phyloP scores from a whole-genome alignment of 2,329 filamentous ascomycete species.

The Arthroderma uncinatum region DNA sequence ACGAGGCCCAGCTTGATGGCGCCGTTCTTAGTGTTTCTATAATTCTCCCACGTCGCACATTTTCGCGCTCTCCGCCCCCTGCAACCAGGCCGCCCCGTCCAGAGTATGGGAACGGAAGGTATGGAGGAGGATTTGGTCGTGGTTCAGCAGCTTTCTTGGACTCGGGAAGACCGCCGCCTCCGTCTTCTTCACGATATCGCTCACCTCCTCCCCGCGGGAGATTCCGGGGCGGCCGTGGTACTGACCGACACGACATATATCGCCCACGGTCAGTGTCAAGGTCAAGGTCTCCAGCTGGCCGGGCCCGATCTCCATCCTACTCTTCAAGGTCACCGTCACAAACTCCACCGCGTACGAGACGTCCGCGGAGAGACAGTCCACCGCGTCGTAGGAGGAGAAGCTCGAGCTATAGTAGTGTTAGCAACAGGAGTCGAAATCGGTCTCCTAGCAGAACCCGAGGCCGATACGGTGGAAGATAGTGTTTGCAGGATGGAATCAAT shows the following conservation, averaged over 20 bases:
- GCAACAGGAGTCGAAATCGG: constrained; percentile 38
- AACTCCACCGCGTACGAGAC: constrained; percentile 31
- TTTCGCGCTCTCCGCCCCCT: constrained; percentile 66
- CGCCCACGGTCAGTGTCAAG: constrained; percentile 49
- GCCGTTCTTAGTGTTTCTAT: constrained; percentile 76
- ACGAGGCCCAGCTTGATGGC: constrained; percentile 89
- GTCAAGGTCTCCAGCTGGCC: constrained; percentile 27
- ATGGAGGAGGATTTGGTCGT: constrained; percentile 17
- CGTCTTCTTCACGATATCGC: constrained; percentile 21
- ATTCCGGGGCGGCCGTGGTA: constrained; percentile 28
- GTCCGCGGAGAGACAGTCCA: constrained; percentile 26
- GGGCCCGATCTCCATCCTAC: constrained; percentile 27
- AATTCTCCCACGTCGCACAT: constrained; percentile 69
- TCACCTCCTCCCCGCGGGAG: constrained; percentile 23
- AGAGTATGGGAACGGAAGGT: constrained; percentile 10
- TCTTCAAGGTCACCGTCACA: constrained; percentile 23
- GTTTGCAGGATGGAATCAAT: too few relatives aligned
- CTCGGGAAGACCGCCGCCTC: constrained; percentile 3
- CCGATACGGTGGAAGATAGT: constrained; percentile 19
- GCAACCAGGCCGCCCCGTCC: constrained; percentile 39
- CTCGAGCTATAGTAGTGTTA: constrained; percentile 48
- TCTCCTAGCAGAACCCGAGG: constrained; percentile 37
- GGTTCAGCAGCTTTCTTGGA: constrained; percentile 5
- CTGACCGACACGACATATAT: constrained; percentile 40
- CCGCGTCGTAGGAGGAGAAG: constrained; percentile 42